Conservation (phyloP, 73 alveolate species). For the Blepharisma japonicum region DNA sequence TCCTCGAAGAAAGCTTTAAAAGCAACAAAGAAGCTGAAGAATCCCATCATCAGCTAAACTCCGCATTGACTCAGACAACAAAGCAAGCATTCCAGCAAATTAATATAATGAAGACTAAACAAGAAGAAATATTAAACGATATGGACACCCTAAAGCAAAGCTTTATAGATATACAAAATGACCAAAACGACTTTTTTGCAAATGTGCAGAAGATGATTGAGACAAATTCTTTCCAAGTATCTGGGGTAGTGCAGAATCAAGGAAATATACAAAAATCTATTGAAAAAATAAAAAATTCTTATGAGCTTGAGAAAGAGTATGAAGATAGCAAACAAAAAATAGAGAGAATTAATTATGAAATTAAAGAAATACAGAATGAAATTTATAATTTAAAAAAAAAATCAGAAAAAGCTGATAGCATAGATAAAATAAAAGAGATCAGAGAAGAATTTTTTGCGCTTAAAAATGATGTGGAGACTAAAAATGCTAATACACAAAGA, state of each 20-base stretch:
- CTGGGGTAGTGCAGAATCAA: neutral
- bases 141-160: neutral
- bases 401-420: neutral
- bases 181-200: neutral
- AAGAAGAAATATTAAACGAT: neutral
- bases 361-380: neutral
- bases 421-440: neutral
- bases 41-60: neutral
- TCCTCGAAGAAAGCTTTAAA: neutral
- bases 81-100: slow-evolving; percentile 23
- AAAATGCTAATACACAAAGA: neutral
- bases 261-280: neutral
- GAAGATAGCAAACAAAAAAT: neutral
- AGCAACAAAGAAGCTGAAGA: neutral
- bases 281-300: neutral
- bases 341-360: neutral
- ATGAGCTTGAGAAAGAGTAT: neutral
- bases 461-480: neutral
- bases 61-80: neutral
- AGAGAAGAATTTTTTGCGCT: neutral
- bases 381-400: neutral
- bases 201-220: neutral
- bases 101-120: neutral
- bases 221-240: neutral
- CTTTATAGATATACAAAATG: neutral